Conservation (phyloP, 2,329 filamentous ascomycete genomes). For the Aspergillus piperis region DNA sequence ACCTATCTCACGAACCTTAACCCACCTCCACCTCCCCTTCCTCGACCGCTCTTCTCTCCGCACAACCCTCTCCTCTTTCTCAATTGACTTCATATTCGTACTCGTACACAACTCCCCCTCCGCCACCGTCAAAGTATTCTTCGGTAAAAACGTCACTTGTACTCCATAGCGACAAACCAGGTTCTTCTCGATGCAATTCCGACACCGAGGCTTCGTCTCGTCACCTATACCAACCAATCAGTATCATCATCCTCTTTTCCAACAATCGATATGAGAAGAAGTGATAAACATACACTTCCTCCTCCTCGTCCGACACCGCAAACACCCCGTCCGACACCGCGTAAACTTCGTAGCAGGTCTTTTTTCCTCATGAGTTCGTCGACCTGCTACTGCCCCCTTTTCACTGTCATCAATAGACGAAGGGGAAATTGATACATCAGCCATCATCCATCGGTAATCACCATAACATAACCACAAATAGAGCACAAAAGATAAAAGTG, state of each 20-base stretch:
- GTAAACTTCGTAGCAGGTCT: constrained; percentile 17
- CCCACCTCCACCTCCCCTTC: background rate
- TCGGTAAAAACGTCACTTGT: constrained; percentile 51
- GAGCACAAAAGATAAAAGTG: too few species aligned
- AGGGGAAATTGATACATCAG: too few species aligned
- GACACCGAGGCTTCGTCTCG: constrained; percentile 53
- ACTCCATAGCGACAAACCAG: constrained; percentile 54
- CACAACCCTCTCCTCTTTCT: too few species aligned
- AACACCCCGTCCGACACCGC: constrained; percentile 47
- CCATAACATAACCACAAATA: too few species aligned
- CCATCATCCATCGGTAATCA: too few species aligned
- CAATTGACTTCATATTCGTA: too few species aligned
- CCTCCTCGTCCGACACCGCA: constrained; percentile 52
- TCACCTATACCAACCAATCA: constrained; percentile 43
- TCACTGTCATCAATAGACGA: background rate
- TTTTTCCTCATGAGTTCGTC: background rate
- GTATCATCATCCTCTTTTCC: too few species aligned
- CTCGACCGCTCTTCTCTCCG: background rate
- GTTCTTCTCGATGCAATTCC: constrained; percentile 50
- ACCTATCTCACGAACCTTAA: background rate
- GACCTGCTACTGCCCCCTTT: too few species aligned
- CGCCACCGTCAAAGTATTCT: constrained; percentile 49
- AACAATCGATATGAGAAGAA: background rate
- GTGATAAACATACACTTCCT: constrained; percentile 46
- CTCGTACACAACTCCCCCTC: constrained; percentile 14